Evolutionary conservation across 208 protist species (phyloP), one percentile per base, ranked within the genome.

Genomic region (Crithidia fasciculata): DNA sequence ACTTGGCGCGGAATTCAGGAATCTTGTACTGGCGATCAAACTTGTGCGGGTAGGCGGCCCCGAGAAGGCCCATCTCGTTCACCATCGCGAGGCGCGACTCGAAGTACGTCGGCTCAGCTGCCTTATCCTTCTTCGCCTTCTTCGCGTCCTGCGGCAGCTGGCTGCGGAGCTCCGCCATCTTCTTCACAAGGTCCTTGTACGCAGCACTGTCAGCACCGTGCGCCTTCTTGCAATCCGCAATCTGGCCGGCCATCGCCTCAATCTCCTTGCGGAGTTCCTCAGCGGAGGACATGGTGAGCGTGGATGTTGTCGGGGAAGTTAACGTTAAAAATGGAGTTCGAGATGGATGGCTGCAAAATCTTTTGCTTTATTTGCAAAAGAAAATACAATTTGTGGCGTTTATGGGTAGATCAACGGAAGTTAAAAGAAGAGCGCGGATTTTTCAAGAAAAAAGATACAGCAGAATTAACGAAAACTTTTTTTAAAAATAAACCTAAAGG

Each of bases 31-130:
- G 76, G 12, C 90, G 83, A 16, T 97, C 49, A 74, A 99, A 99
- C 89, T 99, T 99, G 85, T 99, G 98, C 45, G 98, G 98, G 77
- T 99, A 99, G 15, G 97, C 91, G 36, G 97, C 91, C n/a, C 86
- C 89, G 18, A 95, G 69, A 6, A 91, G 75, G 47, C 94, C 94
- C 72, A 98, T 85, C 61, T 94, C 78, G 10, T 91, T 88, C 53
- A 98, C 91, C 90, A 97, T 94, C 7, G 89, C 87, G 16, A 96
- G 69, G n/a, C 94, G 92, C 3, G 88, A 83, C 13, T 96, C 90
- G 58, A 90, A 95, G 81, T 97, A 98, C 47, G 80, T 84, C 18
- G 80, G 78, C 78, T 95, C 91, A 7, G 65, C 67, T 9, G 71
- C 63, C 76, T 90, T 88, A 39, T 89, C 86, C 41, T 81, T 83